phyloP scores from a whole-genome alignment of 306 rosid species.

The Prunus dulcis region DNA sequence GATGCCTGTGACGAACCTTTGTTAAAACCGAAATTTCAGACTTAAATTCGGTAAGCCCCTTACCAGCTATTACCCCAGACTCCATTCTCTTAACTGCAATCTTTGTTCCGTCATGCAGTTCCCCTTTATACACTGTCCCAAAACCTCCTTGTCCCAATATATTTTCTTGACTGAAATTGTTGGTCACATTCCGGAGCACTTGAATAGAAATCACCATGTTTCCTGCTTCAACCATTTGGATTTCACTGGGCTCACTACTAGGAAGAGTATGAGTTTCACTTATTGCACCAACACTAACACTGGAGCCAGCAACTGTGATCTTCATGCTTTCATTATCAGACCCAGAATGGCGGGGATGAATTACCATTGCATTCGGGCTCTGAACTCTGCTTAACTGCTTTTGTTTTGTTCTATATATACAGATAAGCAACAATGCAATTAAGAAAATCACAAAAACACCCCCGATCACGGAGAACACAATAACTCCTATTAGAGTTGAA shows the following conservation, averaged over 20 bases:
- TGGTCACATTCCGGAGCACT: constrained; percentile 67
- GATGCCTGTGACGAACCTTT: constrained; percentile 86
- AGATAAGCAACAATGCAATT: constrained; percentile 59
- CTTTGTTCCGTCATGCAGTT: constrained; percentile 79
- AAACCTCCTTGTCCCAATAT: constrained; percentile 85
- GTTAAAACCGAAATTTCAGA: constrained; percentile 91
- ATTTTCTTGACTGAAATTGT: constrained; percentile 69
- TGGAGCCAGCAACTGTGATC: constrained; percentile 86
- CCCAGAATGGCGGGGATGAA: constrained; percentile 83
- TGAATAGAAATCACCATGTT: constrained; percentile 94
- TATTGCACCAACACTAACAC: constrained; percentile 73
- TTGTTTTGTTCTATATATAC: constrained; percentile 62
- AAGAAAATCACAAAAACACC: constrained; percentile 43
- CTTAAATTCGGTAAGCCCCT: constrained; percentile 69
- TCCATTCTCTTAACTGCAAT: constrained; percentile 93
- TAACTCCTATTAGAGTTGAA: constrained; percentile 42
- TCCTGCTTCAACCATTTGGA: constrained; percentile 90
- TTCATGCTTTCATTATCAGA: constrained; percentile 83
- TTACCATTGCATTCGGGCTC: constrained; percentile 73
- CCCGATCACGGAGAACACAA: constrained; percentile 62
- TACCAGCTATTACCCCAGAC: constrained; percentile 67
- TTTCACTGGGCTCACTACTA: constrained; percentile 58
- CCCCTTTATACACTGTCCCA: constrained; percentile 83
- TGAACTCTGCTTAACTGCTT: constrained; percentile 74
- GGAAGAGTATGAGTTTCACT: constrained; percentile 58